Percentiles rank a stretch among this genome's conserved stretches.
phyloP scores from a whole-genome alignment of 148 eudicot genomes.

The Arctostaphylos glauca region DNA sequence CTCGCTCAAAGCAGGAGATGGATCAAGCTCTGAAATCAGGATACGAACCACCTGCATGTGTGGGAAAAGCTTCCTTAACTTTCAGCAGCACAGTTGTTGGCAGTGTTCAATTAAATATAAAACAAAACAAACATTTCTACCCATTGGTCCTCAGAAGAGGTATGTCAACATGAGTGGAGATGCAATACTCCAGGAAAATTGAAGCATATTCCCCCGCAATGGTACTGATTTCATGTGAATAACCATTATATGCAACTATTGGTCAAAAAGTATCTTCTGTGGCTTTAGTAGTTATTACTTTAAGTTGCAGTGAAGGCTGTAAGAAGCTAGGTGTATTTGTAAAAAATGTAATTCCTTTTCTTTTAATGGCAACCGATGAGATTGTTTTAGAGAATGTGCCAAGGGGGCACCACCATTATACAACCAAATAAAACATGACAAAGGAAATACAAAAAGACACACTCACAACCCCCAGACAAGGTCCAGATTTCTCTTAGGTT shows the following conservation, averaged over 20 bases:
- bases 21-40: conserved; percentile 3
- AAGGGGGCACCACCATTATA: neutral
- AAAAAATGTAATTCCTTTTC: neutral
- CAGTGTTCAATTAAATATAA: neutral
- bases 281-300: too few relatives aligned
- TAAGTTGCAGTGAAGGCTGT: neutral
- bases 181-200: neutral
- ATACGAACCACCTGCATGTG: conserved; percentile 5
- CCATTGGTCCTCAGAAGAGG: neutral
- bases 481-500: neutral
- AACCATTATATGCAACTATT: too few relatives aligned
- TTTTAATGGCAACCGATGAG: neutral
- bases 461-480: neutral
- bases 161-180: neutral
- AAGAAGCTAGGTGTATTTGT: neutral
- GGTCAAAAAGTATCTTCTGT: too few relatives aligned
- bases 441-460: neutral
- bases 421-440: neutral
- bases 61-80: neutral
- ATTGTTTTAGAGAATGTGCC: neutral
- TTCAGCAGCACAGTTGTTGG: neutral
- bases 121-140: neutral
- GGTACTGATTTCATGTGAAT: neutral
- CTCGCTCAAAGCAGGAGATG: conserved; percentile 4
- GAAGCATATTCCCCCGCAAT: neutral